Base-by-base conservation (phyloP, 495 filamentous ascomycete genomes). In the Letharia lupina region DNA sequence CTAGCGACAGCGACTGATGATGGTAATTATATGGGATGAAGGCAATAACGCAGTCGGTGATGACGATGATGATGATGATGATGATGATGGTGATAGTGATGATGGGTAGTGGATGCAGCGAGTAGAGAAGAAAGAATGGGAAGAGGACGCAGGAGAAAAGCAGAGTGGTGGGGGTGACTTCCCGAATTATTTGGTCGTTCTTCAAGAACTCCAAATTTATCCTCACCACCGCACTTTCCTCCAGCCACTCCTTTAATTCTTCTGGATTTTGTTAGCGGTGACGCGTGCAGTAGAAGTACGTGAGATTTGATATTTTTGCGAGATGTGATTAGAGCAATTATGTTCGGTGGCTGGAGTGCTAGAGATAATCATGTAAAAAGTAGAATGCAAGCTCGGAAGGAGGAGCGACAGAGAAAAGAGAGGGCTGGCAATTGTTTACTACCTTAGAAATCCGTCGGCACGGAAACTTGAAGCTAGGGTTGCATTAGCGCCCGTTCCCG, bases 231-330 rank as follows among this genome's bases (percentile, higher is more conserved):
- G 45, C 56, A 39, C 54, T 65, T 44, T 60, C 42, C 44, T 37
- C 63, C 63, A 65, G 63, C 63, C 63, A 65, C 63, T 41, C 39
- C 16, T 28, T 9, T 64, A 41, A 42, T 58, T 33, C 35, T 35
- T n/a, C 6, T 48, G 11, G 16, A 18, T 45, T 40, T 57, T 37
- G 12, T 65, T 65, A 65, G 54, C 35, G 31, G 18, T 65, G 63
- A 65, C 54, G 56, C 63, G 33, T 12, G 56, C 31, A 37, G 52
- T 44, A 58, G 12, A 18, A 44, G 37, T 57, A 39, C 11, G 13
- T 16, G 28, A 64, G 45, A 18, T 39, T n/a, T 48, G 48, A 20
- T 16, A 20, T 41, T 54, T 40, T 33, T 48, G 23, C 23, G 23
- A 28, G 23, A 56, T 63, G 11, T 40, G 18, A 41, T 63, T 63